Percentiles rank a stretch among this genome's conserved stretches.
Conservation (phyloP, 805 yeast species). For the Pichia ethanolica region DNA sequence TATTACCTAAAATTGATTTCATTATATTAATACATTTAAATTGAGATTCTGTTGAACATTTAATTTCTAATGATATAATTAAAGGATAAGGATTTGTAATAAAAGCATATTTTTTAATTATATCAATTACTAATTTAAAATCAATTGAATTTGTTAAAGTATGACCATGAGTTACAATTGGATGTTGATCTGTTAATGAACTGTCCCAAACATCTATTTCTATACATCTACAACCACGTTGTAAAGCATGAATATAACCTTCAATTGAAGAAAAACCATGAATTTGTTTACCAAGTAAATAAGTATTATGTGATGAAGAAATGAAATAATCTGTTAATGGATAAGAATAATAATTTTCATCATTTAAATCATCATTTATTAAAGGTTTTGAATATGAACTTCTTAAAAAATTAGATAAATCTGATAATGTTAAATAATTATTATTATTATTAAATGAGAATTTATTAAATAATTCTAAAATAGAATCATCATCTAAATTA, state of each 20-base stretch:
- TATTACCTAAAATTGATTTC: slow-evolving; percentile 50
- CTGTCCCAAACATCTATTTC: slow-evolving; percentile 95
- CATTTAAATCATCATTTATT: slow-evolving; percentile 12
- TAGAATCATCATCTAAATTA: slow-evolving; percentile 8
- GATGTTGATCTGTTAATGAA: slow-evolving; percentile 37
- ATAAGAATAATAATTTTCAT: slow-evolving; percentile 33
- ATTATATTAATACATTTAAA: slow-evolving; percentile 45
- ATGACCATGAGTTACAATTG: slow-evolving; percentile 85
- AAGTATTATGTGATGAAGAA: slow-evolving; percentile 93
- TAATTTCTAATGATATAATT: slow-evolving; percentile 77
- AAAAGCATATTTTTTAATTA: slow-evolving; percentile 80
- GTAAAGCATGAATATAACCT: slow-evolving; percentile 79
- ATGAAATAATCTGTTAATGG: slow-evolving; percentile 85
- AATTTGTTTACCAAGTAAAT: slow-evolving; percentile 78
- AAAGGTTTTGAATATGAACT: slow-evolving; percentile 27
- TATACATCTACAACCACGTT: slow-evolving; percentile 89
- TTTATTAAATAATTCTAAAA: slow-evolving; percentile 31
- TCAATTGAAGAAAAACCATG: slow-evolving; percentile 86
- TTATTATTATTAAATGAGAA: slow-evolving; percentile 24
- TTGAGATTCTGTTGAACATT: slow-evolving; percentile 69
- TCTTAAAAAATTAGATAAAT: slow-evolving; percentile 25
- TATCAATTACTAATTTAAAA: slow-evolving; percentile 58
- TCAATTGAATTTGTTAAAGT: slow-evolving; percentile 72
- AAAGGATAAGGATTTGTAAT: slow-evolving; percentile 82
- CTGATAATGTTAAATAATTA: slow-evolving; percentile 18